Base-by-base conservation (phyloP, 148 eudicot genomes). In the Pouteria glomerata region DNA sequence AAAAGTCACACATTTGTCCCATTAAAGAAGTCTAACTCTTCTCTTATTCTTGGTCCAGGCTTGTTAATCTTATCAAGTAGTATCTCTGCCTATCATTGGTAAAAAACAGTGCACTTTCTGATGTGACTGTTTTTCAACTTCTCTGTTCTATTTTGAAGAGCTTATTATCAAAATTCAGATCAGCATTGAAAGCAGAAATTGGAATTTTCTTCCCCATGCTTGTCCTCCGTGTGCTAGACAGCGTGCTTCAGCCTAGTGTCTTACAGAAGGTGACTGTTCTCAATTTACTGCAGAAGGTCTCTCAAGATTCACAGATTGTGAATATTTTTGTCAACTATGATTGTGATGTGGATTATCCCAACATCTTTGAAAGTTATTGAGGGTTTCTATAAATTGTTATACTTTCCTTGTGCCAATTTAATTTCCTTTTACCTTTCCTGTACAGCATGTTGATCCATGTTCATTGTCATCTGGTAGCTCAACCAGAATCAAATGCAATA, bases 261-360 rank as follows among this genome's bases (percentile, higher is more conserved):
- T 79, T 95, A 41, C 99, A 95, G 79, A 95, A 95, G 84, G 92
- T 95, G 99, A 89, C 97, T 73, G 89, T 95, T 57, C 91, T 95
- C 82, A 88, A 81, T 84, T 81, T 92, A 51, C 84, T 95, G 77
- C 96, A 92, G 78, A 88, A 90, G 86, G 90, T 92, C 70, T 91
- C 90, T 66, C 85, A 87, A 73, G 99, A 95, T 83, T 76, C 99
- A 13, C 92, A 89, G 85, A 79, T 95, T 53, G 65, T 92, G 19
- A 97, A 95, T 74, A 79, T 88, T 70, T 95, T 89, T 84, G 99
- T 95, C 75, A 95, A 95, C 80, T 95, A 95, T 70, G 99, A 95
- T 63, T 95, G 99, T 79, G 99, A 95, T 78, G 85, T 92, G 73
- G 99, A 95, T 80, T 89, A 96, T 76, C 96, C 97, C 41, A 95